phyloP scores from a whole-genome alignment of 306 rosid species.

The Prunus campanulata region DNA sequence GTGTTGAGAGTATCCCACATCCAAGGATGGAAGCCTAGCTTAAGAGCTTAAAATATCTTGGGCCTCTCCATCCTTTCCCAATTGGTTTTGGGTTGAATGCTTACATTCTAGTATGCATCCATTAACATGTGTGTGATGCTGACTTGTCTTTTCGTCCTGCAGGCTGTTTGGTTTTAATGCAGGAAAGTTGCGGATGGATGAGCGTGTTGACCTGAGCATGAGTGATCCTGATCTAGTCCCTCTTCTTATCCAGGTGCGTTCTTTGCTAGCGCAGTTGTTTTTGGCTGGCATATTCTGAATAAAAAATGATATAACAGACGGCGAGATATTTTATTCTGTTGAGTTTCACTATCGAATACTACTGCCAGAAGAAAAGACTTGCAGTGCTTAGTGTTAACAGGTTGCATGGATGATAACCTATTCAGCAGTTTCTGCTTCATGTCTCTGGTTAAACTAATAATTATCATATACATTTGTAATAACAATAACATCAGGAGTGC shows the following conservation, averaged over 20 bases:
- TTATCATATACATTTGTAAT: neutral
- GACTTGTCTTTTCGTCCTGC: slow-evolving; percentile 30
- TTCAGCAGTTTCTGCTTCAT: neutral
- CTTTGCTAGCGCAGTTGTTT: neutral
- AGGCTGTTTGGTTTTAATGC: slow-evolving; percentile 87
- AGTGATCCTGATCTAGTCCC: slow-evolving; percentile 96
- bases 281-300: slow-evolving; percentile 8
- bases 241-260: slow-evolving; percentile 78
- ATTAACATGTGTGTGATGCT: neutral
- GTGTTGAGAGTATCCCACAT: too few species aligned
- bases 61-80: too few species aligned
- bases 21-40: too few species aligned
- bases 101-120: too few species aligned
- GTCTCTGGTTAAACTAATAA: neutral
- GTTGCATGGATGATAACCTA: neutral
- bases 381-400: neutral
- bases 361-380: neutral
- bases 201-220: slow-evolving; percentile 81
- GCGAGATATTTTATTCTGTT: neutral
- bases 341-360: neutral
- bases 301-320: neutral
- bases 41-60: too few species aligned
- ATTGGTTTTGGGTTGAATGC: too few species aligned
- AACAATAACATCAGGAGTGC: neutral
- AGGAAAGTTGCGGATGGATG: slow-evolving; percentile 85